Evolutionary conservation across 257 asterid species (phyloP), one percentile per base, ranked within the genome.

Genomic region (Nyctanthes arbortristis): DNA sequence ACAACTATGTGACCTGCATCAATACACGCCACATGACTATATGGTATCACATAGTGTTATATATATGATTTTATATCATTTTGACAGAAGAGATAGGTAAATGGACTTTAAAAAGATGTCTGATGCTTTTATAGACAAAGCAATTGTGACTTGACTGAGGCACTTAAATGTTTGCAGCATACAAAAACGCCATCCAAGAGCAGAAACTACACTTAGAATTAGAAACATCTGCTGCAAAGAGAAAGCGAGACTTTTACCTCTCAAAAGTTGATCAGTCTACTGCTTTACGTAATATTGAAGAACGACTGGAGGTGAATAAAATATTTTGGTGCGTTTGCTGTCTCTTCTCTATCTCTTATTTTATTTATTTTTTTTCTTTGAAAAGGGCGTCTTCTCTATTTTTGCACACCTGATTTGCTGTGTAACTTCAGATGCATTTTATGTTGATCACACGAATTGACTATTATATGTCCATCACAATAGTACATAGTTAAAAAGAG

Each of bases 221-320:
- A n/a, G 96, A 91, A 71, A 79, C 82, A 57, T 87, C 96, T 60
- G 95, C 93, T 64, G 97, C 96, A 35, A 91, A 80, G 69, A 75
- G 86, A 65, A 97, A 91, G 78, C 84, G 97, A 45, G 93, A 92
- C 79, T 85, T 85, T 73, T 91, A 91, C 71, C 88, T 94, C 64
- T 73, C 89, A 5, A 92, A 84, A 79, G 91, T 86, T 61, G 97
- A 89, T 67, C 91, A 94, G 68, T 82, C 97, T 10, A 81, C 52
- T 66, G 88, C 96, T n/a, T 60, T 81, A 60, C 77, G 64, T 68
- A 84, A 84, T 70, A 86, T 88, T 49, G 91, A 79, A 77, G 95
- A 86, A 76, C 88, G 97, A 25, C 57, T 89, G 84, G 91, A 94
- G 96, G 97, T 94, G 66, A 67, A 54, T 55, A 33, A 36, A 30